phyloP scores from a whole-genome alignment of 1,139 yeast species.

The Geotrichum reessii region DNA sequence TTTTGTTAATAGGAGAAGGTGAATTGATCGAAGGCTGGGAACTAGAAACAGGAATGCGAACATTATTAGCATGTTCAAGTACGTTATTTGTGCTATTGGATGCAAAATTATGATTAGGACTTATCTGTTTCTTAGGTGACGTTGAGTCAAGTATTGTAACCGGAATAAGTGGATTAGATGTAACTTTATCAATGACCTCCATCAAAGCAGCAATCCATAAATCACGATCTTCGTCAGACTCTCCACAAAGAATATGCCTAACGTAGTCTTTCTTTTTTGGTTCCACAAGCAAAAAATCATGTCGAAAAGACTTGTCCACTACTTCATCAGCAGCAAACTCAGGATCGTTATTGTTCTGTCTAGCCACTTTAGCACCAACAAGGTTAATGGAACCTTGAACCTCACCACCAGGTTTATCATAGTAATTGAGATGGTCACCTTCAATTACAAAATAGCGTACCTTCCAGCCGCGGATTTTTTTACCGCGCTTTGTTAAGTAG shows the following conservation, averaged over 20 bases:
- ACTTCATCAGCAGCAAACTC: conserved; percentile 47
- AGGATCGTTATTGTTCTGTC: conserved; percentile 44
- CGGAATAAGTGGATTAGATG: not conserved
- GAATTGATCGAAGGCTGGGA: not conserved
- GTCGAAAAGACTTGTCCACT: conserved; percentile 51
- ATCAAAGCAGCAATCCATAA: conserved; percentile 63
- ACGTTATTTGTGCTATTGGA: not conserved
- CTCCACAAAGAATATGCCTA: conserved; percentile 75
- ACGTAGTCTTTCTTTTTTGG: conserved; percentile 51
- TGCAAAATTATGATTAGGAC: not conserved
- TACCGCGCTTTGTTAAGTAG: conserved; percentile 57
- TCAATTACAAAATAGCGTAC: conserved; percentile 68
- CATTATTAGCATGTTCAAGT: not conserved
- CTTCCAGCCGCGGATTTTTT: conserved; percentile 65
- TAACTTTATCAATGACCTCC: conserved; percentile 36
- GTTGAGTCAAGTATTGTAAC: not conserved
- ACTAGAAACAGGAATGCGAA: not conserved
- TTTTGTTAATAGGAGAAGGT: not conserved
- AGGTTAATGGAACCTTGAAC: conserved; percentile 56
- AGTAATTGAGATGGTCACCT: conserved; percentile 55
- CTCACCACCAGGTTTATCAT: conserved; percentile 56
- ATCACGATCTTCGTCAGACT: conserved; percentile 73
- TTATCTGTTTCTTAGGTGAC: conserved; percentile 2
- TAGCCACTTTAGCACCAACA: conserved; percentile 57
- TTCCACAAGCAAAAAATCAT: conserved; percentile 71